These are phyloP conservation scores for Aspergillus luchuensis DNA, from an alignment of 2,329 filamentous ascomycete species.

Conservation along the genomic window DNA sequence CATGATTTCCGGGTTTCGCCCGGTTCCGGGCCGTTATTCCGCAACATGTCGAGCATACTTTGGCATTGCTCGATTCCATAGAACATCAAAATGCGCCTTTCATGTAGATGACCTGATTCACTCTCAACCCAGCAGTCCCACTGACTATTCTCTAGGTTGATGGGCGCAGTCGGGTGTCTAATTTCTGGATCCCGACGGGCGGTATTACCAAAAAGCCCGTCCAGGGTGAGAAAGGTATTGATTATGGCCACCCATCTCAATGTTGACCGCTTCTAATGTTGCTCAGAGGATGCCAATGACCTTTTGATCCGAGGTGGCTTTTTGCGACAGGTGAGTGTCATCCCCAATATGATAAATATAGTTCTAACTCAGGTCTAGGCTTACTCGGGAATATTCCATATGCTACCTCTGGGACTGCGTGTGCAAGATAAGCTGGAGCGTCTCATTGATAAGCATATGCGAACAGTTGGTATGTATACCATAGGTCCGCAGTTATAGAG, in stretches of 20 bases:
- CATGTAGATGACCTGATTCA: constrained; percentile 35
- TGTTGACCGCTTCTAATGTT: constrained; percentile 13
- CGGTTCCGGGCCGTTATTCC: constrained; percentile 27
- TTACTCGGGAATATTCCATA: constrained; percentile 87
- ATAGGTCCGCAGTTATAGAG: not conserved
- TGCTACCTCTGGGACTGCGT: constrained; percentile 80
- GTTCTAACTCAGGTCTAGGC: constrained; percentile 53
- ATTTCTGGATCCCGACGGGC: constrained; percentile 76
- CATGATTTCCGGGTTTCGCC: constrained; percentile 33
- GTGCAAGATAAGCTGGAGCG: constrained; percentile 86
- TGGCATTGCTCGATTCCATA: constrained; percentile 20
- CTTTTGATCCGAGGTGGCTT: constrained; percentile 72
- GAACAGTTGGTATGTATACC: constrained; percentile 60
- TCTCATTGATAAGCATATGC: constrained; percentile 89
- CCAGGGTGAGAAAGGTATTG: constrained; percentile 49
- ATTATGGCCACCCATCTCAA: not conserved
- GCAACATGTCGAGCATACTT: constrained; percentile 31
- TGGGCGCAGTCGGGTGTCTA: constrained; percentile 65
- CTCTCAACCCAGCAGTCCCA: not conserved
- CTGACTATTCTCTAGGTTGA: constrained; percentile 49
- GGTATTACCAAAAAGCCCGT: constrained; percentile 61
- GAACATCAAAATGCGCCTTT: constrained; percentile 28
- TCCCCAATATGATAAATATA: not conserved
- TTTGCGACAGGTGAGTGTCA: constrained; percentile 63
- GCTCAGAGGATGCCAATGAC: constrained; percentile 61